Evolutionary conservation across 192 early-diverging fungal species (phyloP).

Genomic region (Entomortierella parvispora): DNA sequence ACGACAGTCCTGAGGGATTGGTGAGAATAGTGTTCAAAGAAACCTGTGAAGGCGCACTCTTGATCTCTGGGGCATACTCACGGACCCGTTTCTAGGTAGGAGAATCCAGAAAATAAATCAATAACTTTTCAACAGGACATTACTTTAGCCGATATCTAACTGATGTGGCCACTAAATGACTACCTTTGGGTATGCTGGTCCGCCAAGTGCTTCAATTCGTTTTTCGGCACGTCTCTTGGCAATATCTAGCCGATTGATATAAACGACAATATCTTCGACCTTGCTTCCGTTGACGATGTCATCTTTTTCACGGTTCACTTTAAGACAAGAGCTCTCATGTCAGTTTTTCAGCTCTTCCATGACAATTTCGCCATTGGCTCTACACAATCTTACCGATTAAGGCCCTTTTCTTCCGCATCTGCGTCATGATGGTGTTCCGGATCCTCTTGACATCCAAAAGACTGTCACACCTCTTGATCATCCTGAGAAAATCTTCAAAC

Average conservation of each 20-base stretch:
- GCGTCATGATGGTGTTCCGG: slow-evolving; percentile 75
- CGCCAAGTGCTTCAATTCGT: slow-evolving; percentile 65
- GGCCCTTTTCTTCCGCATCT: slow-evolving; percentile 75
- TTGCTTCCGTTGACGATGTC: slow-evolving; percentile 86
- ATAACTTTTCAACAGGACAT: background rate
- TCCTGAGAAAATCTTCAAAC: slow-evolving; percentile 81
- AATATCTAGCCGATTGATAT: slow-evolving; percentile 77
- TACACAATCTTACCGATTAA: slow-evolving; percentile 54
- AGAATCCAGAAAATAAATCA: background rate
- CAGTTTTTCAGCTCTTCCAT: background rate
- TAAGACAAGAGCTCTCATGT: too few species aligned
- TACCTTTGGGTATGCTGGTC: slow-evolving; percentile 60
- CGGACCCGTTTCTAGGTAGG: slow-evolving; percentile 11
- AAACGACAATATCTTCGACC: slow-evolving; percentile 76
- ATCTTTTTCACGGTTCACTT: slow-evolving; percentile 69
- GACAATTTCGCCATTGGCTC: background rate
- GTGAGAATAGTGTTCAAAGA: slow-evolving; percentile 69
- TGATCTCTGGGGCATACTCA: slow-evolving; percentile 22
- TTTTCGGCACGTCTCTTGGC: slow-evolving; percentile 83
- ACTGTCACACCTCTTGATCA: slow-evolving; percentile 75
- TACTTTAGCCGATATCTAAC: too few species aligned
- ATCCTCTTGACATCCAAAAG: slow-evolving; percentile 69
- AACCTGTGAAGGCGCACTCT: slow-evolving; percentile 49
- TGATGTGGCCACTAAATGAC: background rate
- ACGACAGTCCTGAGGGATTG: slow-evolving; percentile 71